Base-by-base conservation (phyloP, 1,139 yeast species). In the Yamadazyma atlantica region DNA sequence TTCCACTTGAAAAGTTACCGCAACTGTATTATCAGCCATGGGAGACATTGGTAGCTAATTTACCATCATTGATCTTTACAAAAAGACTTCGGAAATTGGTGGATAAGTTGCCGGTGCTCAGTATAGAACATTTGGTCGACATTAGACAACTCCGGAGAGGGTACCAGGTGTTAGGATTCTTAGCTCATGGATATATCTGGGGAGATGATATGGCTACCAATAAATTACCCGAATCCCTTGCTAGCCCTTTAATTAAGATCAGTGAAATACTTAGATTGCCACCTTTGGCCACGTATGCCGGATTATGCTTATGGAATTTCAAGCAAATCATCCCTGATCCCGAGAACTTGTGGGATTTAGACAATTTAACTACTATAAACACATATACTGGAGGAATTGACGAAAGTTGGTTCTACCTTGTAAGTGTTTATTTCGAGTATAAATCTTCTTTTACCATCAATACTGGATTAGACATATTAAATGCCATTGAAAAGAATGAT, bases 171-270 rank as follows among this genome's bases (percentile, higher is more conserved):
- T 67, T 90, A 22, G 82, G 92, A 9, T 89, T 89, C 52, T 60
- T 90, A 39, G 77, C 87, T 6, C 96, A 90, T 59, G 95, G 94
- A 1, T 90, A 90, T 55, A 81, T 90, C 16, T 90, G 97, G 97
- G 82, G 84, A 2, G 78, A 79, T 22, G 82, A 80, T 32, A 74
- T 71, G 31, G 85, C 96, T 6, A 58, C 67, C n/a, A 83, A 84
- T 46, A 70, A 62, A 36, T 58, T 90, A 13, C 97, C 97, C 0
- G 63, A 57, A 33, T 79, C 78, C 44, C 56, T 90, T 18, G 82
- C 96, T 0, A 63, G 68, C 36, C 97, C 97, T 0, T 75, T 88
- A 69, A 47, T 83, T 1, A 62, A 60, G 29, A 77, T 80, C 0
- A 64, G 86, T 11, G 77, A 78, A 2, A 57, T 67, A 21, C 69